Evolutionary conservation across 148 eudicot genomes (phyloP).

Genomic region (Dianthus caryophyllus): DNA sequence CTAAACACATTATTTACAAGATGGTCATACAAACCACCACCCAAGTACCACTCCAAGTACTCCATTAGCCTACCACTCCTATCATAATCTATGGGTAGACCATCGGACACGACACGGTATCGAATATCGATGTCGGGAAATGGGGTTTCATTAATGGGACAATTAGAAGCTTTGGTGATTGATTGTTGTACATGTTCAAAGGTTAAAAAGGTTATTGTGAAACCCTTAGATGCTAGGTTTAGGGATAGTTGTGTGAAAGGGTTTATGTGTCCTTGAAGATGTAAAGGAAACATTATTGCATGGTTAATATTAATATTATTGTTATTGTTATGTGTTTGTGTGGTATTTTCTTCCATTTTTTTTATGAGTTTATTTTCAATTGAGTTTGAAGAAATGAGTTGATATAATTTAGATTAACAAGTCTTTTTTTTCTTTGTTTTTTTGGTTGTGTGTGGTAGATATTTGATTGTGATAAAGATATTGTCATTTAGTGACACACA

Average conservation of each 20-base stretch:
- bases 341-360: constrained; percentile 14
- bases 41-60: constrained; percentile 42
- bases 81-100: constrained; percentile 27
- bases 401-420: background rate
- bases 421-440: background rate
- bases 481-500: no score
- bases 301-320: constrained; percentile 16
- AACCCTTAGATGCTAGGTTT: constrained; percentile 57
- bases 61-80: constrained; percentile 21
- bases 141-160: constrained; percentile 21
- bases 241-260: constrained; percentile 52
- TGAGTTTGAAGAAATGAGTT: background rate
- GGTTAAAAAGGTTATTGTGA: constrained; percentile 69
- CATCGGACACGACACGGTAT: constrained; percentile 26
- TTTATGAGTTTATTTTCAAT: background rate
- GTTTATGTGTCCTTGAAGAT: constrained; percentile 64
- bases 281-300: constrained; percentile 44
- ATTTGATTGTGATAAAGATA: no score
- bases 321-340: background rate
- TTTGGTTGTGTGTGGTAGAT: no score
- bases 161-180: constrained; percentile 20
- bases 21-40: constrained; percentile 43
- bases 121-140: constrained; percentile 31
- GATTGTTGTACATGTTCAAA: constrained; percentile 51
- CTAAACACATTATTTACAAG: constrained; percentile 34